Percentiles rank a stretch among this genome's conserved stretches.
Conservation (phyloP, 768 basidiomycete species). For the Amanita fuliginea region DNA sequence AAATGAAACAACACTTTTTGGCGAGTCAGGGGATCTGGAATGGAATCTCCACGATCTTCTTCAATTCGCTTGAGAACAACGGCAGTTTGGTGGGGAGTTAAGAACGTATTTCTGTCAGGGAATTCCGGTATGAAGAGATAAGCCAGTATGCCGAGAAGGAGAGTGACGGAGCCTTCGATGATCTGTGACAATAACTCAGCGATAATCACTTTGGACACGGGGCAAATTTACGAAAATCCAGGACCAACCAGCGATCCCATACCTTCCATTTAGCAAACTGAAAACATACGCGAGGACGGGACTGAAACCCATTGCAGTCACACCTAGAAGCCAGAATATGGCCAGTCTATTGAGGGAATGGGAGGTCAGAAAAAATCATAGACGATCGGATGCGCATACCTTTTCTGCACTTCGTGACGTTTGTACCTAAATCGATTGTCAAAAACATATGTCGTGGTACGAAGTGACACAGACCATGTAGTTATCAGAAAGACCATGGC, state of each 20-base stretch:
- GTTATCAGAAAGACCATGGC: slow-evolving; percentile 34
- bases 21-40: slow-evolving; percentile 29
- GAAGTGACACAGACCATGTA: slow-evolving; percentile 22
- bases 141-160: slow-evolving; percentile 27
- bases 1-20: slow-evolving; percentile 27
- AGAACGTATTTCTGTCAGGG: slow-evolving; percentile 35
- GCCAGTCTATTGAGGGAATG: slow-evolving; percentile 12
- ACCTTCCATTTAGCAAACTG: slow-evolving; percentile 27
- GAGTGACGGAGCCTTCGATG: slow-evolving; percentile 32
- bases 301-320: slow-evolving; percentile 29
- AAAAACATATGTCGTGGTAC: not conserved
- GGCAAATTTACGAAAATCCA: slow-evolving; percentile 34
- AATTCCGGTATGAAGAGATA: slow-evolving; percentile 35
- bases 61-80: slow-evolving; percentile 35
- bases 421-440: slow-evolving; percentile 23
- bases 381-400: slow-evolving; percentile 16
- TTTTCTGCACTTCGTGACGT: slow-evolving; percentile 34
- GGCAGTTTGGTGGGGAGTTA: slow-evolving; percentile 30
- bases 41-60: slow-evolving; percentile 38
- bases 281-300: slow-evolving; percentile 33
- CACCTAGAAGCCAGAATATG: slow-evolving; percentile 27
- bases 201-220: not conserved
- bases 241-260: slow-evolving; percentile 32
- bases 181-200: slow-evolving; percentile 15
- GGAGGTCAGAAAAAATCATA: not conserved